These are phyloP conservation scores for Fusarium pininemorale DNA, from an alignment of 2,329 filamentous ascomycete species.

Conservation along the genomic window DNA sequence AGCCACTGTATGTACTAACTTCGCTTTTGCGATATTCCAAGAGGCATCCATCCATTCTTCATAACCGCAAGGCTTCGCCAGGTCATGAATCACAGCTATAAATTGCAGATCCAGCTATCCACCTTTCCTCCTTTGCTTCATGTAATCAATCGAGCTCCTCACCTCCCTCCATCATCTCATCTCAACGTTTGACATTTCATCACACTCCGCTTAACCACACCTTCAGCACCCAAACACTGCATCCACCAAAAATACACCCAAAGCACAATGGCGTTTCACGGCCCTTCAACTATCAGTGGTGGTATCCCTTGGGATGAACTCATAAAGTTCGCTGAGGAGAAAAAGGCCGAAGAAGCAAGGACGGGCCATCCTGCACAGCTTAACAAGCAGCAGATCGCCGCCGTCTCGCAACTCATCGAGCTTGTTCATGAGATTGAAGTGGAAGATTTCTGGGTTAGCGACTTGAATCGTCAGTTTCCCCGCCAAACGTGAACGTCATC, in stretches of 20 bases:
- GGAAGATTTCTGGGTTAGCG: slow-evolving; percentile 44
- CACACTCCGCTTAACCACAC: not conserved
- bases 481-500: not conserved
- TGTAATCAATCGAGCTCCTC: not conserved
- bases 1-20: slow-evolving; percentile 8
- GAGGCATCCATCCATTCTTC: not conserved
- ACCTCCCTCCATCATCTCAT: not conserved
- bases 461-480: slow-evolving; percentile 39
- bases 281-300: not conserved
- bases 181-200: not conserved
- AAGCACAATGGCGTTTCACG: not conserved
- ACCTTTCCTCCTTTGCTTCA: not conserved
- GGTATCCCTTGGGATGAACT: slow-evolving; percentile 30
- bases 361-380: slow-evolving; percentile 48
- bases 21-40: slow-evolving; percentile 18
- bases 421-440: slow-evolving; percentile 43
- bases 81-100: slow-evolving; percentile 6
- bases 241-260: not conserved
- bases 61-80: not conserved
- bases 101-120: not conserved
- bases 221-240: not conserved
- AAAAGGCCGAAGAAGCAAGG: slow-evolving; percentile 22
- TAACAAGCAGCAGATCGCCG: slow-evolving; percentile 49
- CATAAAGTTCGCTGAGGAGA: slow-evolving; percentile 27
- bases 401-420: slow-evolving; percentile 53